These are phyloP conservation scores for Talaromyces marneffei DNA, from an alignment of 2,329 filamentous ascomycete genomes.

Conservation along the genomic window DNA sequence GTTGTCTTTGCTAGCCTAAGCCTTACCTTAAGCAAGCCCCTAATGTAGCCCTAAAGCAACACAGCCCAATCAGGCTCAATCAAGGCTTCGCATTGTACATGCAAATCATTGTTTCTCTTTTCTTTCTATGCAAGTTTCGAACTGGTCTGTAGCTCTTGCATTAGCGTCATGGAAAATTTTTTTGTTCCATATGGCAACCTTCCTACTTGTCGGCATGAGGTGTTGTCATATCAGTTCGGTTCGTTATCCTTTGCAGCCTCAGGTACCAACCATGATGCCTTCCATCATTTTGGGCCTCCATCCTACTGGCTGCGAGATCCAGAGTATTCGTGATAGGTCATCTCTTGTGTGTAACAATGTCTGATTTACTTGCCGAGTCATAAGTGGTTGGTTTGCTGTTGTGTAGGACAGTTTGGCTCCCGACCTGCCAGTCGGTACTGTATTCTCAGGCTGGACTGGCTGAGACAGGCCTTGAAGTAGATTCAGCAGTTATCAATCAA, in stretches of 20 bases:
- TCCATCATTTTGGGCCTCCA: constrained; percentile 7
- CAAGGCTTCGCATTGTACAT: not conserved
- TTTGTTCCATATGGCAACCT: not conserved
- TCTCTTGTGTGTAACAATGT: not conserved
- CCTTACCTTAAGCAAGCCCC: not conserved
- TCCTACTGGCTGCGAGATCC: not conserved
- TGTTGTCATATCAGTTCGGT: not conserved
- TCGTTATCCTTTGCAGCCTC: not conserved
- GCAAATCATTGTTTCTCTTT: not conserved
- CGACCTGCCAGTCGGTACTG: not conserved
- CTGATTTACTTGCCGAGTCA: not conserved
- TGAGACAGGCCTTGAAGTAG: not conserved
- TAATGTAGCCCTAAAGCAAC: not conserved
- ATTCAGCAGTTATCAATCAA: not conserved
- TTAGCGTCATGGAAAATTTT: constrained; percentile 1
- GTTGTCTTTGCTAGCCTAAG: constrained; percentile 10
- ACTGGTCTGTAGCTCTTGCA: not conserved
- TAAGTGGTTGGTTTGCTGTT: not conserved
- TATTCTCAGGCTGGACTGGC: not conserved
- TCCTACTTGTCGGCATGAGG: not conserved
- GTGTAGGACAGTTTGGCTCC: not conserved
- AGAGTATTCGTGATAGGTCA: not conserved
- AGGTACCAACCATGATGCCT: not conserved
- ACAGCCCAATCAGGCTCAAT: not conserved
- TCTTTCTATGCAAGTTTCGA: not conserved